These are phyloP conservation scores for Aspergillus conjunctus DNA, from an alignment of 495 filamentous ascomycete species.

Conservation along the genomic window DNA sequence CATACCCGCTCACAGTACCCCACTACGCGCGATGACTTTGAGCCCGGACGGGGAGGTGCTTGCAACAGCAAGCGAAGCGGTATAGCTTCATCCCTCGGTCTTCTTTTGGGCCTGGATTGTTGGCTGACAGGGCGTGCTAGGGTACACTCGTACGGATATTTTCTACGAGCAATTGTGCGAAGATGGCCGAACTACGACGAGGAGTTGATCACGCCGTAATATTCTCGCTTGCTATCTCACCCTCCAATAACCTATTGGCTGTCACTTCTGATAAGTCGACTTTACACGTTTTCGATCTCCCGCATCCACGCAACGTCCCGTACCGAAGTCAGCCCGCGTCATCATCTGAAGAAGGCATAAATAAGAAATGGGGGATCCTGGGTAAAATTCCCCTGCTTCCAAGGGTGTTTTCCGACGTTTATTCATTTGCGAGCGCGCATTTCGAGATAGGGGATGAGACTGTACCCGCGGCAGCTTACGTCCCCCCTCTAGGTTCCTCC, in stretches of 20 bases:
- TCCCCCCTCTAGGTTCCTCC: constrained; percentile 48
- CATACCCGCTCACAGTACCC: constrained; percentile 84
- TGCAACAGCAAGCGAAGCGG: constrained; percentile 88
- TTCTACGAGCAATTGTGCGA: constrained; percentile 73
- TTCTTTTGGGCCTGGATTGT: constrained; percentile 10
- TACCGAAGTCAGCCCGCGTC: constrained; percentile 41
- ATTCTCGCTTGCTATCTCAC: constrained; percentile 85
- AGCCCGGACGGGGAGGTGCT: constrained; percentile 79
- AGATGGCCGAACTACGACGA: constrained; percentile 79
- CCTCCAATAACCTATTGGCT: constrained; percentile 73
- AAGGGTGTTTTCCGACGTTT: constrained; percentile 79
- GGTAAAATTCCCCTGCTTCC: constrained; percentile 78
- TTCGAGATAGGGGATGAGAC: constrained; percentile 80
- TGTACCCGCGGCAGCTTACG: constrained; percentile 42
- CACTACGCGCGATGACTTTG: constrained; percentile 76
- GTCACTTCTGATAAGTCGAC: constrained; percentile 98
- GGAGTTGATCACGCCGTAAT: constrained; percentile 87
- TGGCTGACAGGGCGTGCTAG: constrained; percentile 36
- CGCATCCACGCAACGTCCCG: constrained; percentile 38
- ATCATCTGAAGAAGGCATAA: constrained; percentile 49
- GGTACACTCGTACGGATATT: constrained; percentile 89
- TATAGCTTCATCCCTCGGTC: constrained; percentile 36
- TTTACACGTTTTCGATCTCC: constrained; percentile 86
- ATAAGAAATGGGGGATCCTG: constrained; percentile 78
- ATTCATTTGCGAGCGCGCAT: constrained; percentile 70